phyloP scores from a whole-genome alignment of 805 yeast species.

The Candida multigemmis region DNA sequence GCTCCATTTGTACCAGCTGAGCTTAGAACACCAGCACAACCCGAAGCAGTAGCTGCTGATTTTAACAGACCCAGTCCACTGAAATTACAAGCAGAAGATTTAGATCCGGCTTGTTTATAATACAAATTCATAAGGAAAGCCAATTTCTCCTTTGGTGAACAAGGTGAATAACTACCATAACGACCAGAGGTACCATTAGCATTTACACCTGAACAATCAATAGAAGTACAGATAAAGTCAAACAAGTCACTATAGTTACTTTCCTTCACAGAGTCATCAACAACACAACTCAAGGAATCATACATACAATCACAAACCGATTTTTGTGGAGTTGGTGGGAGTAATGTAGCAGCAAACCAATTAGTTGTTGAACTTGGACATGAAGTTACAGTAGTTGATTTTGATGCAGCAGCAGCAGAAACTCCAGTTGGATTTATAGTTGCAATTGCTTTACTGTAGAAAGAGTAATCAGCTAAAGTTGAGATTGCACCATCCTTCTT shows the following conservation, averaged over 20 bases:
- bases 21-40: conserved; percentile 47
- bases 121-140: conserved; percentile 30
- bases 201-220: conserved; percentile 28
- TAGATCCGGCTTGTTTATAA: conserved; percentile 19
- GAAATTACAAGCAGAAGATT: conserved; percentile 26
- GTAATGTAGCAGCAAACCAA: conserved; percentile 30
- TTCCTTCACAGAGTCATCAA: conserved; percentile 13
- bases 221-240: conserved; percentile 18
- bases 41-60: conserved; percentile 22
- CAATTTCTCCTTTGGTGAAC: conserved; percentile 25
- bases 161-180: conserved; percentile 34
- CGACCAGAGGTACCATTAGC: conserved; percentile 29
- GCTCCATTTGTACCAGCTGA: conserved; percentile 68
- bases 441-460: conserved; percentile 53
- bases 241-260: conserved; percentile 27
- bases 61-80: conserved; percentile 32
- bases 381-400: conserved; percentile 18
- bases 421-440: conserved; percentile 27
- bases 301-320: conserved; percentile 27
- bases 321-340: conserved; percentile 37
- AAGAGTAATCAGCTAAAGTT: conserved; percentile 54
- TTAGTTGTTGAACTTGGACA: conserved; percentile 24
- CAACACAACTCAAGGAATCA: conserved; percentile 25
- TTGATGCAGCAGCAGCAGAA: conserved; percentile 10
- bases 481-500: conserved; percentile 36